phyloP scores from a whole-genome alignment of 164 flowering plant genomes.

The Brasenia schreberi region DNA sequence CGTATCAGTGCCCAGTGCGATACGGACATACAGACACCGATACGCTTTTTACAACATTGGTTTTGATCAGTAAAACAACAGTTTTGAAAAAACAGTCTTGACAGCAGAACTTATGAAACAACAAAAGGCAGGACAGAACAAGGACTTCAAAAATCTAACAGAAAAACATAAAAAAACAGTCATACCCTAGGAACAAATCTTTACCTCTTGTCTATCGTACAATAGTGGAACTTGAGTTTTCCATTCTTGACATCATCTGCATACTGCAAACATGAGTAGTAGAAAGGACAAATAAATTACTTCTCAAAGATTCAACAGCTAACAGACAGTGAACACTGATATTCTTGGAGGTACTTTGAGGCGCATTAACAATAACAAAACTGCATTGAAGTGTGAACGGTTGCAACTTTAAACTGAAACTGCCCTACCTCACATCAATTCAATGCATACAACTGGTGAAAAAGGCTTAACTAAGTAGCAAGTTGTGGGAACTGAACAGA shows the following conservation, averaged over 20 bases:
- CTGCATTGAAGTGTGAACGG: neutral
- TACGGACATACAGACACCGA: no score
- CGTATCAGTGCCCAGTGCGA: no score
- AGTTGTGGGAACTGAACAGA: no score
- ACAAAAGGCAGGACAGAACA: neutral
- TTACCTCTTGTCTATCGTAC: conserved; percentile 81
- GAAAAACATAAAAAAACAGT: neutral
- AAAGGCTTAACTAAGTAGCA: no score
- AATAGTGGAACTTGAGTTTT: conserved; percentile 62
- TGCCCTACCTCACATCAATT: neutral
- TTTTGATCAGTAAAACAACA: no score
- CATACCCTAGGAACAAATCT: neutral
- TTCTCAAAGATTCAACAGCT: neutral
- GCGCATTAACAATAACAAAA: neutral
- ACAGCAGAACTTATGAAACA: no score
- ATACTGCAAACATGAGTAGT: conserved; percentile 39
- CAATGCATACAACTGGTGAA: neutral
- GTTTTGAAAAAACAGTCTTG: no score
- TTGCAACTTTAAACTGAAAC: neutral
- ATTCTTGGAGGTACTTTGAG: neutral
- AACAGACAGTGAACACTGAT: neutral
- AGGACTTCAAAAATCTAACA: neutral
- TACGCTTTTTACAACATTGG: no score
- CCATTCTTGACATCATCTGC: conserved; percentile 64
- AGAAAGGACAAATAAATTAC: neutral